Evolutionary conservation across 805 yeast species (phyloP), one percentile per base, ranked within the genome.

Genomic region (Trichomonascus vanleenenianus): DNA sequence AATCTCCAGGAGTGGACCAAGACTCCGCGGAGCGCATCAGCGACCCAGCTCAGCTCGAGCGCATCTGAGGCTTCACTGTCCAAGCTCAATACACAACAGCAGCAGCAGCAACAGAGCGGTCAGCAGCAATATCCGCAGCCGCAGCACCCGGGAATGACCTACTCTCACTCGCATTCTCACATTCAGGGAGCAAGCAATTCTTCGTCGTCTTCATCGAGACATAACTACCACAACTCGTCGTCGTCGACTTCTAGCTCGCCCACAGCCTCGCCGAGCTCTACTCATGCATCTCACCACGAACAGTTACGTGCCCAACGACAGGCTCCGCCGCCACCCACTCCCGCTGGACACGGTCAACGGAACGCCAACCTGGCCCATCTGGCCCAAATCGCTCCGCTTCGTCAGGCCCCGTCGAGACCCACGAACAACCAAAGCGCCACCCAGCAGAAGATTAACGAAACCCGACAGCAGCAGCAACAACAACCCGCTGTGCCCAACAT

Each of bases 1-100:
- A 50, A 50, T 22, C 52, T 52, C 27, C 56, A 52, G 43, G 57
- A 54, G 32, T 54, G 57, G 57, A 51, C 57, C 33, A 44, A 40
- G 33, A 46, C 55, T 7, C 57, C 57, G 3, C 40, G 45, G 14
- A 35, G 41, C 30, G 45, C 27, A n/a, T 46, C 53, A 4, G 39
- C 35, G 30, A 41, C 39, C 40, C 40, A 47, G 15, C 14, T 43
- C 43, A 43, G 41, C 40, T 31, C 45, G 15, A 32, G 43, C 9
- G 36, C 11, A 20, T 33, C 49, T 3, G 14, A 18, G 20, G 9
- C 37, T 14, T 34, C 38, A 11, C 20, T 34, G 22, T n/a, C 12
- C 38, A 34, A 34, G 38, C 19, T 32, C 6, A 27, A 30, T 14
- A 22, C 14, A 15, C 34, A 8, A 4, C 40, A 34, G 20, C 16